Evolutionary conservation across 2,329 filamentous ascomycete species (phyloP), one percentile per base, ranked within the genome.

Genomic region (Sporothrix pseudoabietina): DNA sequence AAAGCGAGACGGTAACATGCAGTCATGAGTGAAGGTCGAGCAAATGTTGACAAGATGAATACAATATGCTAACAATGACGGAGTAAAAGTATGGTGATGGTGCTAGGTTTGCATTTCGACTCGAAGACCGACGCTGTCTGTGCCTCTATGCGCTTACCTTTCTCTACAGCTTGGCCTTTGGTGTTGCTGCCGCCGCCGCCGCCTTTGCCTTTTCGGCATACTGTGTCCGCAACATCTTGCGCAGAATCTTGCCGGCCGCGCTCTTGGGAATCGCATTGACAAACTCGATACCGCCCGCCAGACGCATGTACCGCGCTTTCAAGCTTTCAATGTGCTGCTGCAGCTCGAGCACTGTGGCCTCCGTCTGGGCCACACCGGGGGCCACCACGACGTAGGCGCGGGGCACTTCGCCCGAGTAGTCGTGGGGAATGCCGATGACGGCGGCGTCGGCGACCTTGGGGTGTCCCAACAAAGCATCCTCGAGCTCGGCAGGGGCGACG

Each of bases 401-500:
- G 0, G 87, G 87, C 35, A 83, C 80, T 77, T 90, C 87, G 0
- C 87, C 87, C 0, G 86, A 83, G 71, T 87, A 86, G 4, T 89
- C 86, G 74, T 89, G 86, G 1, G 79, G 78, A 9, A 89, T 81
- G 0, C 85, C 85, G 59, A 88, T 80, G 0, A 89, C 86, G 0
- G 88, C 88, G 0, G 83, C 84, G 77, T 91, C 89, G 55, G 86
- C 86, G 0, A 91, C 85, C 19, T 82, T 83, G 0, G 80, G 77
- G 75, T 91, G 87, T 0, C 88, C 86, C 0, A 90, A 83, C n/a
- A 91, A 79, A 2, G 88, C 77, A 75, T 90, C 88, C 77, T 91
- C 89, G 0, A 91, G 82, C 77, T 91, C 89, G 0, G 89, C 89
- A 0, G 89, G 89, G 7, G 89, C 87, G 8, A 90, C 87, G 8